Base-by-base conservation (phyloP, 306 rosid species). In the Erythrophleum fordii region DNA sequence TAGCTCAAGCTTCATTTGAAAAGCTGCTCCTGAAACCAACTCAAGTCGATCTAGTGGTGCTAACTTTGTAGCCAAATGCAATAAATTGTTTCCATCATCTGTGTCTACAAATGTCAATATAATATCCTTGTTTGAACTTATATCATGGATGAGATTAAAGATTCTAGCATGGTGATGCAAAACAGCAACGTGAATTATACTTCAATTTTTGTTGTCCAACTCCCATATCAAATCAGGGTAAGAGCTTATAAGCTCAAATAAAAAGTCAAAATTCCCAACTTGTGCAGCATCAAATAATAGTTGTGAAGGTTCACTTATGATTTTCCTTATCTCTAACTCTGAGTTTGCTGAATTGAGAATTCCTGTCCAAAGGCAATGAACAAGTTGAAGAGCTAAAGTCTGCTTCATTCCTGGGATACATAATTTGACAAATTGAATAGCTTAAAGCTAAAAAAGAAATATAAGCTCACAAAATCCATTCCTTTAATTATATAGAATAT, bases 341-440 rank as follows among this genome's bases (percentile, higher is more conserved):
- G 25, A 25, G 12, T 23, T 1, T n/a, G 2, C 10, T 1, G 0
- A 0, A 1, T 1, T 0, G 5, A 81, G 80, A 48, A 81, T 81
- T 5, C 20, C 13, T 6, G 0, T 2, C 88, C 88, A 85, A 0
- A 85, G 79, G 41, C 0, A 11, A 2, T 58, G 67, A 55, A 81
- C 83, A 56, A 85, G 69, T 48, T 85, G 69, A 44, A 71, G 37
- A 25, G 29, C 46, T 31, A 62, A 34, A 26, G 20, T 29, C 10
- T 64, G 18, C 67, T 81, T 77, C 77, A 46, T 76, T 4, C 31
- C 83, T 81, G 3, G 17, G 51, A 45, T 13, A 34, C 5, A 34
- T 34, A 34, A 34, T 34, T 34, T 34, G 37, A 34, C 5, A 5
- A 34, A 34, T 34, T 34, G 37, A 34, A 5, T 2, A 34, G 5